phyloP scores from a whole-genome alignment of 1,284 basidiomycete genomes.

The Naganishia sp. region DNA sequence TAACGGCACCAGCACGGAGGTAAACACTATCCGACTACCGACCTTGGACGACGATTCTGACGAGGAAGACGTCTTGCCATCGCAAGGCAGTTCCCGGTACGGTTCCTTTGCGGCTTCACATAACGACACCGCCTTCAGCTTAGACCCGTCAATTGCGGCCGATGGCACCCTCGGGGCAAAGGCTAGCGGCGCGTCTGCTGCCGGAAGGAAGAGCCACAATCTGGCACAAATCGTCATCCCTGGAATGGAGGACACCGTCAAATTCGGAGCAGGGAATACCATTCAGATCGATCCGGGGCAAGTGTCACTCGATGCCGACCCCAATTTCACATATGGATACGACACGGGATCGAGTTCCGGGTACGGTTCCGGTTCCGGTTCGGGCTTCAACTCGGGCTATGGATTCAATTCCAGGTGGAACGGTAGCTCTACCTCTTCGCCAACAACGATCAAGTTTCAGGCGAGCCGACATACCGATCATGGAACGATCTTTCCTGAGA shows the following conservation, averaged over 20 bases:
- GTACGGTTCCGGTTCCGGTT: neutral
- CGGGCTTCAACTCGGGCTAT: constrained; percentile 7
- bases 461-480: neutral
- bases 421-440: constrained; percentile 10
- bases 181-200: neutral
- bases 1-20: neutral
- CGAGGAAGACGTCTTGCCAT: constrained; percentile 19
- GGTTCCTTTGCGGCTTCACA: constrained; percentile 1
- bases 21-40: constrained; percentile 28
- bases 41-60: constrained; percentile 30
- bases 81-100: constrained; percentile 4
- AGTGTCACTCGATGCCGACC: neutral
- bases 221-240: constrained; percentile 23
- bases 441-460: constrained; percentile 18
- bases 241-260: constrained; percentile 15
- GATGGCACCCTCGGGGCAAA: neutral
- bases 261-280: neutral
- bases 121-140: too few relatives aligned
- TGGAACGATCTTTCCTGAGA: neutral
- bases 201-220: constrained; percentile 4
- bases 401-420: constrained; percentile 21
- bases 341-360: neutral
- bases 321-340: neutral
- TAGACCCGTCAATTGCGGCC: neutral
- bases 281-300: neutral